These are phyloP conservation scores for Pelargonium citronellum DNA, from an alignment of 441 rosid species.

Conservation along the genomic window DNA sequence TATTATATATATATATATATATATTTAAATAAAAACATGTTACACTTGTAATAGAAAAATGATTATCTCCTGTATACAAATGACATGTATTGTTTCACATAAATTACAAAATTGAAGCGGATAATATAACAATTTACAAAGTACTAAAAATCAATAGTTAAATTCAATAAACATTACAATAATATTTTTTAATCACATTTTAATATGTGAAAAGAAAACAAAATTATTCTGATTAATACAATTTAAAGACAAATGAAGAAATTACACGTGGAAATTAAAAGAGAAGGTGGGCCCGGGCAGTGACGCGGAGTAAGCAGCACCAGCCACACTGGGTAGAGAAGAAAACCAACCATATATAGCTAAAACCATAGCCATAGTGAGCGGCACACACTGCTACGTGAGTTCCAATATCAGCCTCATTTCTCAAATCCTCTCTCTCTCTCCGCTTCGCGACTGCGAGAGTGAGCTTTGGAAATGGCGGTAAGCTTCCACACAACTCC, in stretches of 20 bases:
- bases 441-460: slow-evolving; percentile 1
- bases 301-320: slow-evolving; percentile 10
- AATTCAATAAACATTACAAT: too few species aligned
- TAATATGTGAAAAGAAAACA: too few species aligned
- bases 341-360: not conserved
- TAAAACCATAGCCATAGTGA: not conserved
- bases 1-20: too few species aligned
- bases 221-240: too few species aligned
- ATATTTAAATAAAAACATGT: too few species aligned
- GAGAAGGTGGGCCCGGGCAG: not conserved
- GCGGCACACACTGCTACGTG: not conserved
- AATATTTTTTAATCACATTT: too few species aligned
- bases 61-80: too few species aligned
- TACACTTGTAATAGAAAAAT: too few species aligned
- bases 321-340: not conserved
- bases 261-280: not conserved
- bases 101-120: too few species aligned
- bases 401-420: slow-evolving; percentile 12
- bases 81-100: too few species aligned
- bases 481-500: slow-evolving; percentile 4
- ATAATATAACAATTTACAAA: too few species aligned
- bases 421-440: slow-evolving; percentile 7
- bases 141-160: too few species aligned
- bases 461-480: slow-evolving; percentile 11
- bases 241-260: not conserved